phyloP scores from a whole-genome alignment of 1,139 yeast genomes.

The Blastobotrys arbuscula region DNA sequence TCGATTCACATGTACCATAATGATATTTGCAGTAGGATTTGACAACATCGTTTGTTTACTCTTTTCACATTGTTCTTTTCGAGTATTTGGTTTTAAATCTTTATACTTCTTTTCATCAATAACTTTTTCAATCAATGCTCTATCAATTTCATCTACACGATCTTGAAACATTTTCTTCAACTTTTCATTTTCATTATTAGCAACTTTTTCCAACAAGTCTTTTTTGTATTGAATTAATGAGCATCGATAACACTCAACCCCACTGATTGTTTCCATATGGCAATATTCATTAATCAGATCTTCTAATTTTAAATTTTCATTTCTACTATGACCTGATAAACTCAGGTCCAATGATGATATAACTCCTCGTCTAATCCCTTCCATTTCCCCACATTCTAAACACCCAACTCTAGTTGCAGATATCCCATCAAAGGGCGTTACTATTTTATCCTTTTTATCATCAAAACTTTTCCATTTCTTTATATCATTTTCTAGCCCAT shows the following conservation, averaged over 20 bases:
- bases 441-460: slow-evolving; percentile 36
- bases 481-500: slow-evolving; percentile 62
- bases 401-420: slow-evolving; percentile 87
- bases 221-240: slow-evolving; percentile 48
- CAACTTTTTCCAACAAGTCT: slow-evolving; percentile 39
- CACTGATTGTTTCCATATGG: slow-evolving; percentile 78
- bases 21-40: slow-evolving; percentile 70
- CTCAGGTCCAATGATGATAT: slow-evolving; percentile 76
- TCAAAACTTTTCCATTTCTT: slow-evolving; percentile 13
- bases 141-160: slow-evolving; percentile 52
- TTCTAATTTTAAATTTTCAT: slow-evolving; percentile 42
- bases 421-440: slow-evolving; percentile 88
- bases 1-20: slow-evolving; percentile 82
- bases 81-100: slow-evolving; percentile 64
- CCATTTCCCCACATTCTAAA: slow-evolving; percentile 83
- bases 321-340: slow-evolving; percentile 42
- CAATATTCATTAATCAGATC: slow-evolving; percentile 67
- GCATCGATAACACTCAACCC: slow-evolving; percentile 90
- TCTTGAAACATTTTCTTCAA: slow-evolving; percentile 38
- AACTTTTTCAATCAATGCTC: slow-evolving; percentile 56
- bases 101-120: slow-evolving; percentile 78
- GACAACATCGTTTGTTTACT: slow-evolving; percentile 76
- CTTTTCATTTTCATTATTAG: slow-evolving; percentile 16
- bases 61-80: slow-evolving; percentile 70
- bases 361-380: slow-evolving; percentile 81